A percentile compares a stretch with the other conserved stretches of the same genome.
Conservation (phyloP, 2,329 filamentous ascomycete genomes). For the Aureobasidium leucospermi region DNA sequence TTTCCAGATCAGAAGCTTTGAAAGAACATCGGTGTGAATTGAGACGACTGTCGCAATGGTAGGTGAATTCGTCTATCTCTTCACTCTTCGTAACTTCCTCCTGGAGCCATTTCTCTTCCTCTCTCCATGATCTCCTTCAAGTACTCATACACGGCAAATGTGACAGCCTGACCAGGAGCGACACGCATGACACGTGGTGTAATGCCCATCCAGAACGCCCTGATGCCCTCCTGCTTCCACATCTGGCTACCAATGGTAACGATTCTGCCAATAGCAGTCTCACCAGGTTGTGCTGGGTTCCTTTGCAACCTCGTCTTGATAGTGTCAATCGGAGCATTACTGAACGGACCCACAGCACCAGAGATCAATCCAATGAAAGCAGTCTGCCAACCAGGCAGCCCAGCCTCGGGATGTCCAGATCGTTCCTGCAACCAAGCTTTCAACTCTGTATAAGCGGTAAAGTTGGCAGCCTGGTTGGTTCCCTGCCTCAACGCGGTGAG, state of each 20-base stretch:
- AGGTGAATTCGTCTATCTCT: not conserved
- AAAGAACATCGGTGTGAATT: not conserved
- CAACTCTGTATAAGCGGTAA: slow-evolving; percentile 94
- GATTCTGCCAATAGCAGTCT: slow-evolving; percentile 74
- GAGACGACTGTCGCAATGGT: not conserved
- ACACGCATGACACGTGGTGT: slow-evolving; percentile 96
- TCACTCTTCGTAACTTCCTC: slow-evolving; percentile 44
- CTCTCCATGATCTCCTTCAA: slow-evolving; percentile 44
- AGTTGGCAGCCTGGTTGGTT: slow-evolving; percentile 96
- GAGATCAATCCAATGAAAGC: slow-evolving; percentile 83
- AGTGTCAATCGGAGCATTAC: slow-evolving; percentile 95
- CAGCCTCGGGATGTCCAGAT: slow-evolving; percentile 61
- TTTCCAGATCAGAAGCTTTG: not conserved
- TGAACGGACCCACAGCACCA: slow-evolving; percentile 91
- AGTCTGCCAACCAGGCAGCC: slow-evolving; percentile 82
- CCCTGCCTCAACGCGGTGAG: slow-evolving; percentile 91
- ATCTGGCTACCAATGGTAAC: slow-evolving; percentile 58
- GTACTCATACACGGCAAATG: slow-evolving; percentile 54
- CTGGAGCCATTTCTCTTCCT: slow-evolving; percentile 38
- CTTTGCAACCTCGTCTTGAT: slow-evolving; percentile 97
- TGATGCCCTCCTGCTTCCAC: slow-evolving; percentile 78
- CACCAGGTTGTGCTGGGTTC: slow-evolving; percentile 68
- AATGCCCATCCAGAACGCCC: slow-evolving; percentile 98
- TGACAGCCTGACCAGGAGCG: slow-evolving; percentile 83
- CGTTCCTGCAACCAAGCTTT: slow-evolving; percentile 67